phyloP scores from a whole-genome alignment of 129 eudicot genomes.

The Smallanthus sonchifolius region DNA sequence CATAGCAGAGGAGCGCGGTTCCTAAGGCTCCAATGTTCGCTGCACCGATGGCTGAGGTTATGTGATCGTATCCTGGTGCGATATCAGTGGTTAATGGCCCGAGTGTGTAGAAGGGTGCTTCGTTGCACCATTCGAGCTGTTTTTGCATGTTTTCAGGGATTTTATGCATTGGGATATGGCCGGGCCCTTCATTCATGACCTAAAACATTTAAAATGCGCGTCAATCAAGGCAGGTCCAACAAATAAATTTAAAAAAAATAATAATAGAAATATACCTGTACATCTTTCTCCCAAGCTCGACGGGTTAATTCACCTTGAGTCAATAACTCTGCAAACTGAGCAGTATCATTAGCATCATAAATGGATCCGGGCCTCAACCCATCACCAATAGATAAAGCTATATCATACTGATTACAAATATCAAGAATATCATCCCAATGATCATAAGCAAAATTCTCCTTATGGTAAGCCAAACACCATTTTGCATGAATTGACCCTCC shows the following conservation, averaged over 20 bases:
- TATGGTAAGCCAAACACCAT: conserved; percentile 98
- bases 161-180: conserved; percentile 94
- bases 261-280: conserved; percentile 53
- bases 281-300: conserved; percentile 97
- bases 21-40: conserved; percentile 99
- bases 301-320: conserved; percentile 97
- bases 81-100: conserved; percentile 97
- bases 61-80: conserved; percentile 98
- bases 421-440: conserved; percentile 99
- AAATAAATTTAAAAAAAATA: background rate
- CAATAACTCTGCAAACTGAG: conserved; percentile 93
- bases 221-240: background rate
- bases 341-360: conserved; percentile 98
- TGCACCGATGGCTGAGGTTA: conserved; percentile 98
- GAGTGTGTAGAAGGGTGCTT: conserved; percentile 97
- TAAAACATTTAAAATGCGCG: conserved; percentile 9
- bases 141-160: conserved; percentile 97
- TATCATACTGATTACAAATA: conserved; percentile 94
- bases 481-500: conserved; percentile 99
- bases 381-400: conserved; percentile 92
- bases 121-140: conserved; percentile 96
- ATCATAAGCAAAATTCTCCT: conserved; percentile 95
- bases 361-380: conserved; percentile 97
- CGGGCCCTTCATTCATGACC: conserved; percentile 99
- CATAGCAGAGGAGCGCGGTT: conserved; percentile 93